Base-by-base conservation (phyloP, 2,329 filamentous ascomycete species). In the Aspergillus nomiae region DNA sequence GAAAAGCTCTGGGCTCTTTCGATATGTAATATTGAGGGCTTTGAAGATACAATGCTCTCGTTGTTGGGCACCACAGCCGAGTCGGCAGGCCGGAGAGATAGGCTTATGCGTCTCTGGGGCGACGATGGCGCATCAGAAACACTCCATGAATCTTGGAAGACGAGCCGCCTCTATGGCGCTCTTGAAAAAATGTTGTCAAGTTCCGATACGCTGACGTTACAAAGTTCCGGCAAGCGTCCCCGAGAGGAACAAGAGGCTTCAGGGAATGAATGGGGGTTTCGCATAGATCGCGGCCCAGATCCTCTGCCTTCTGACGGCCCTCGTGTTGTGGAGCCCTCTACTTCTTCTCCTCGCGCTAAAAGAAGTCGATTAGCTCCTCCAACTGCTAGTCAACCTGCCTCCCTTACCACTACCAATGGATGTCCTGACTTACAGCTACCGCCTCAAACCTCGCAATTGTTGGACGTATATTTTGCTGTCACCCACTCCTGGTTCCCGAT, bases 401-500 rank as follows among this genome's bases (percentile, higher is more conserved):
- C 63, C 10, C 64, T 63, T 12, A 45, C 63, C 6, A 36, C 56
- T 12, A 65, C 36, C 43, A 58, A 56, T 43, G 38, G 32, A 2
- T 65, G 67, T 36, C 51, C 65, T 14, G 12, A 26, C 16, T 69
- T 77, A 43, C 71, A 74, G 43, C 76, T 87, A 12, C 86, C 86
- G 14, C 67, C 76, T 30, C 80, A 84, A 59, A 80, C 84, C 10
- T 85, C 85, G 71, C 77, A 79, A 19, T 74, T 87, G 8, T 74
- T 88, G 41, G 85, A 87, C 68, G 77, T 83, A 12, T 88, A 87
- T 67, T 87, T 87, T 65, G 81, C 84, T 0, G 82, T 83, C 60
- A 86, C 84, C 0, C 85, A 88, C 66, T 82, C 81, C 30, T 88
- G 86, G 86, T 81, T 88, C 34, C 86, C 86, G 0, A 82, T 88